Evolutionary conservation across 1,139 yeast species (phyloP), one percentile per base, ranked within the genome.

Genomic region (Debaryomyces fabryi): DNA sequence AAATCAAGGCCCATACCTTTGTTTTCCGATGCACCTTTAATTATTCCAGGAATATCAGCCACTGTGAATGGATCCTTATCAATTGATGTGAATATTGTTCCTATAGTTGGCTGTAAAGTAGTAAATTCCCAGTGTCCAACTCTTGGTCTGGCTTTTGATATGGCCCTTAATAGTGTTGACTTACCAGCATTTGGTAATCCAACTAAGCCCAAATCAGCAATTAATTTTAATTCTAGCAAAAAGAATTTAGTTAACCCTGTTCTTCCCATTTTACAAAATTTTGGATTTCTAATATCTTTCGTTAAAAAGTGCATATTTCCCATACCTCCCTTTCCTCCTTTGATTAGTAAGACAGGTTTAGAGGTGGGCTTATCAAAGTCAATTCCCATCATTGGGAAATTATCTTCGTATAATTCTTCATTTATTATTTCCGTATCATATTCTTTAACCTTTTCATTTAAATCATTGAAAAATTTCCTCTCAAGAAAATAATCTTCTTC

Each of bases 121-220:
- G 99, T 93, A 63, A 93, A 93, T 62, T 88, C 96, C 97, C 98
- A 93, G 65, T 91, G 96, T 0, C 98, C 99, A 10, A 93, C 90
- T 50, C 91, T 74, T 1, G 99, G 98, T 50, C 86, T 77, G 0
- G 99, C 98, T 49, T 83, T 80, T 0, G 97, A 89, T 18, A 93
- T 90, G n/a, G 96, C 92, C 48, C 96, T 72, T 43, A 93, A 68
- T 29, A 93, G 73, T 0, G 97, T 90, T 2, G 96, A 89, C 64
- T 93, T 93, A 1, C 99, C 99, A 4, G 98, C 97, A 65, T 93
- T 93, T 0, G 99, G 99, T 24, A 93, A 72, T 0, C 99, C 99
- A 20, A 93, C 97, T 9, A 93, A 73, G 0, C 98, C 99, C 51
- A 93, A 69, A 64, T 93, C 98, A 0, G 99, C 99, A 51, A 93